phyloP scores from a whole-genome alignment of 2,329 filamentous ascomycete species.

The Trichoderma brevicompactum region DNA sequence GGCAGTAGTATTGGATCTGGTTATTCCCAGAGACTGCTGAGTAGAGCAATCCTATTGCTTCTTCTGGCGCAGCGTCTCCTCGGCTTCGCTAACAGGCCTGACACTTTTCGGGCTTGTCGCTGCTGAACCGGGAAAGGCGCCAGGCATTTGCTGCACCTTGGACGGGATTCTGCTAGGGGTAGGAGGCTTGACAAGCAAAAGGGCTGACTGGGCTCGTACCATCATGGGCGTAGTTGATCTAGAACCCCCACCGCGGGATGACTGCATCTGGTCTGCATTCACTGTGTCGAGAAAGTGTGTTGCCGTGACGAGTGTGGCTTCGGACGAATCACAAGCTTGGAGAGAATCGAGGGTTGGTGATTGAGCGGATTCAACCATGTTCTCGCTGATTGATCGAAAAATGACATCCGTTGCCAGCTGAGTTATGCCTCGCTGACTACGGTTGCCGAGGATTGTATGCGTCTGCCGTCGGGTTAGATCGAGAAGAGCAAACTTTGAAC shows the following conservation, averaged over 20 bases:
- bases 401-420: constrained; percentile 90
- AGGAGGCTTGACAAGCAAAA: constrained; percentile 39
- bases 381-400: constrained; percentile 77
- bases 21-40: constrained; percentile 31
- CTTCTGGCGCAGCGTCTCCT: constrained; percentile 34
- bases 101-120: constrained; percentile 49
- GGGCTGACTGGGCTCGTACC: constrained; percentile 56
- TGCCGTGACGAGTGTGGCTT: constrained; percentile 76
- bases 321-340: constrained; percentile 75
- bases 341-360: constrained; percentile 73
- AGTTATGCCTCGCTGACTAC: constrained; percentile 82
- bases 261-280: constrained; percentile 66
- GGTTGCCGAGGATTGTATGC: constrained; percentile 92
- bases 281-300: constrained; percentile 77
- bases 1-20: constrained; percentile 34
- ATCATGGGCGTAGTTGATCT: constrained; percentile 72
- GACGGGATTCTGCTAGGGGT: constrained; percentile 18
- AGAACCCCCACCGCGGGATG: constrained; percentile 63
- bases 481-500: neutral
- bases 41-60: constrained; percentile 40
- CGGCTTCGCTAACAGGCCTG: constrained; percentile 47
- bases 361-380: constrained; percentile 67
- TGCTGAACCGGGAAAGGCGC: constrained; percentile 40
- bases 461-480: constrained; percentile 59
- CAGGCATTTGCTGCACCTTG: constrained; percentile 32